These are phyloP conservation scores for Solanum lycopersicoides DNA, from an alignment of 257 asterid genomes.

Conservation along the genomic window DNA sequence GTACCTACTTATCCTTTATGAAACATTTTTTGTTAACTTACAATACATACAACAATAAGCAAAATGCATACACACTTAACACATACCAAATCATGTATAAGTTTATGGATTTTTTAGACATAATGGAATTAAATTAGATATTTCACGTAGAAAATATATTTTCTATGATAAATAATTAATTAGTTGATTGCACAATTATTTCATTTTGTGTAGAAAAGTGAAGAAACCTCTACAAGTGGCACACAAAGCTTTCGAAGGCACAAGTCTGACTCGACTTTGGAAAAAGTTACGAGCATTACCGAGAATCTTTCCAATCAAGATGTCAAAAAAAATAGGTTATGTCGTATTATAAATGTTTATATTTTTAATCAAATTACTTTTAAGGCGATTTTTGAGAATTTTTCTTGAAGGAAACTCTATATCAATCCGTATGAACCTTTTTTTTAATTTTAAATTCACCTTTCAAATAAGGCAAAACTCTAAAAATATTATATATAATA, in stretches of 20 bases:
- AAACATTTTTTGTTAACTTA: not conserved
- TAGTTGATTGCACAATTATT: not conserved
- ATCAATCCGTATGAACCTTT: not conserved
- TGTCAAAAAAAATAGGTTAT: not conserved
- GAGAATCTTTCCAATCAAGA: not conserved
- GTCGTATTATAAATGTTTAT: not conserved
- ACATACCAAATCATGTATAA: not conserved
- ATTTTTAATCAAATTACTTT: not conserved
- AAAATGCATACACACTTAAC: not conserved
- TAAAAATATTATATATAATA: not conserved
- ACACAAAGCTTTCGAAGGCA: not conserved
- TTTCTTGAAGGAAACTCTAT: not conserved
- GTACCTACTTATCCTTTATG: not conserved
- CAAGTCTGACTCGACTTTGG: not conserved
- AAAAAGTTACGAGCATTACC: not conserved
- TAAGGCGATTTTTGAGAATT: not conserved
- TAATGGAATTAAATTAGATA: not conserved
- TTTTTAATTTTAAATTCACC: not conserved
- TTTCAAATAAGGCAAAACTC: not conserved
- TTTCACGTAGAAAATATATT: not conserved
- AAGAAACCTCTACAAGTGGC: not conserved
- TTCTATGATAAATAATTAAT: not conserved
- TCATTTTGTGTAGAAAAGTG: not conserved
- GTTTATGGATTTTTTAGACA: not conserved
- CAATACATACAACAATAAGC: not conserved